A percentile compares a stretch with the other conserved stretches of the same genome.
Evolutionary conservation across 2,329 filamentous ascomycete species (phyloP).

Genomic region (Stachybotrys echinatus): DNA sequence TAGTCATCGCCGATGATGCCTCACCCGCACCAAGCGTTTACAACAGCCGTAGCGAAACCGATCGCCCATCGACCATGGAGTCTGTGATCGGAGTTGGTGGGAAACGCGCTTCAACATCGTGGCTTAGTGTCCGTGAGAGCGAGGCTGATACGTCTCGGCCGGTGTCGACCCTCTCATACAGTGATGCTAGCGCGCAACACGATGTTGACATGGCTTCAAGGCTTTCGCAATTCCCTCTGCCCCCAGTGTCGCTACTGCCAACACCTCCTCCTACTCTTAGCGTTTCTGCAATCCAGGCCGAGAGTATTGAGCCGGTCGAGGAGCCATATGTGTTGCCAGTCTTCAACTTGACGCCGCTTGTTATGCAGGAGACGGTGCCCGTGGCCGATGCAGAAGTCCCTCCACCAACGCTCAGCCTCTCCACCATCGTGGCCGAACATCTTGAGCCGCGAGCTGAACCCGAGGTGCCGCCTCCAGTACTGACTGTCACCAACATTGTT

Average conservation of each 20-base stretch:
- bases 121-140: constrained; percentile 16
- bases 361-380: constrained; percentile 35
- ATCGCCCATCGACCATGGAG: constrained; percentile 35
- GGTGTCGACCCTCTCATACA: constrained; percentile 44
- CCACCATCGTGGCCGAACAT: constrained; percentile 30
- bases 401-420: constrained; percentile 29
- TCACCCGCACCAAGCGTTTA: constrained; percentile 5
- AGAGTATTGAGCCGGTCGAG: constrained; percentile 37
- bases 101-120: constrained; percentile 16
- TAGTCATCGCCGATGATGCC: constrained; percentile 26
- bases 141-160: constrained; percentile 30
- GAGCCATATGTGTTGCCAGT: constrained; percentile 27
- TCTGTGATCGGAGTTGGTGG: constrained; percentile 29
- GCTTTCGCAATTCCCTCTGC: constrained; percentile 49
- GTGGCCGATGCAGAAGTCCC: constrained; percentile 27
- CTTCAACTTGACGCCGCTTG: constrained; percentile 25
- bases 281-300: constrained; percentile 38
- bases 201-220: constrained; percentile 46
- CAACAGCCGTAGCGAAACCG: constrained; percentile 14
- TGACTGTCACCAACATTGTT: constrained; percentile 19
- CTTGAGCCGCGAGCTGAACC: constrained; percentile 21
- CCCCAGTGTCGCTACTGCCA: constrained; percentile 36
- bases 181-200: constrained; percentile 47
- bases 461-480: constrained; percentile 15
- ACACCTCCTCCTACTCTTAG: constrained; percentile 29